A percentile compares a stretch with the other conserved stretches of the same genome.
Evolutionary conservation across 2,329 filamentous ascomycete species (phyloP).

Genomic region (Aspergillus puulaauensis): DNA sequence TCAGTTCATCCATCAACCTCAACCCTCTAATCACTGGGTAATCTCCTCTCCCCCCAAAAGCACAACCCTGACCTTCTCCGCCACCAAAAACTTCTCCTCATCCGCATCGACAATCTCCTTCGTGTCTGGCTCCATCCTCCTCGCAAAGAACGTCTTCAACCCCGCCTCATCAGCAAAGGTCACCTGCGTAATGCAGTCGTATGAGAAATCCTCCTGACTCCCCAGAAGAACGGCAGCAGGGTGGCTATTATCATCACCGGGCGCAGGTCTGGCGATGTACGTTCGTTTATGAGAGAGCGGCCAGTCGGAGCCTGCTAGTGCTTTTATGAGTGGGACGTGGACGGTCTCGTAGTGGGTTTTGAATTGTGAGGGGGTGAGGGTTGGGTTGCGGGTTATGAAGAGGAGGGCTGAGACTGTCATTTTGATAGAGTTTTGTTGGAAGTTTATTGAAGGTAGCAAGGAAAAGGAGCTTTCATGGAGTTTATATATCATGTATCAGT

Average conservation of each 20-base stretch:
- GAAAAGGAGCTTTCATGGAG: no score
- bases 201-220: neutral
- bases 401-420: no score
- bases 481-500: no score
- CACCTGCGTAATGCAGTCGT: neutral
- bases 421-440: no score
- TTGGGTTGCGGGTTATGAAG: no score
- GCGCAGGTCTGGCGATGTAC: neutral
- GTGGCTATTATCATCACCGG: neutral
- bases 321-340: neutral
- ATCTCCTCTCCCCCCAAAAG: neutral
- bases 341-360: no score
- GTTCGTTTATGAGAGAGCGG: neutral
- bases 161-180: slow-evolving; percentile 1
- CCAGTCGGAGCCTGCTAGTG: neutral
- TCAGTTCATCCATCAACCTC: no score
- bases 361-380: no score
- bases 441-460: no score
- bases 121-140: neutral
- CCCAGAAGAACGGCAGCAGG: neutral
- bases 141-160: neutral
- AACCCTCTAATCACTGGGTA: neutral
- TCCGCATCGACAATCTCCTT: slow-evolving; percentile 2
- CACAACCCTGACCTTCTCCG: neutral
- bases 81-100: slow-evolving; percentile 3